Evolutionary conservation across 208 protist species (phyloP).

Genomic region (Leishmania tropica): DNA sequence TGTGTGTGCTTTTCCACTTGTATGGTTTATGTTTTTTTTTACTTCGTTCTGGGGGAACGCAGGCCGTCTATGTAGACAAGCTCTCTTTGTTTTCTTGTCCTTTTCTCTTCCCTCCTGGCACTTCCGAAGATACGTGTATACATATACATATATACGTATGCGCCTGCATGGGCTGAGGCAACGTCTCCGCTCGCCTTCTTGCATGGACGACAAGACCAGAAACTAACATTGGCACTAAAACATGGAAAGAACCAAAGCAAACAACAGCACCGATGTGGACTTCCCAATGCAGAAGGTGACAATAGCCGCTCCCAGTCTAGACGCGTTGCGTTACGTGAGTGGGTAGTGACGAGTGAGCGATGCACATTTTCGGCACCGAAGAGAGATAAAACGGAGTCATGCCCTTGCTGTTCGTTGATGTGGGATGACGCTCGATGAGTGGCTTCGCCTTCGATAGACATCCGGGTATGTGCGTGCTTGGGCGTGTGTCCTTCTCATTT

Average conservation of each 20-base stretch:
- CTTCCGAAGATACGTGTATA: background rate
- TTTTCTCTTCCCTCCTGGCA: background rate
- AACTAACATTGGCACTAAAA: background rate
- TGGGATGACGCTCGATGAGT: background rate
- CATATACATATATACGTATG: background rate
- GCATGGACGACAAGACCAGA: background rate
- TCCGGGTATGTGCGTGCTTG: background rate
- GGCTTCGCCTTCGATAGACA: background rate
- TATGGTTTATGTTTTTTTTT: background rate
- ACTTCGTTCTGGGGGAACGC: background rate
- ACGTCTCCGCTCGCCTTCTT: background rate
- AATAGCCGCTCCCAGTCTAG: background rate
- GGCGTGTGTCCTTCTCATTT: background rate
- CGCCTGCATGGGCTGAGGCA: background rate
- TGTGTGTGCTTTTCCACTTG: conserved; percentile 3
- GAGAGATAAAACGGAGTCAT: background rate
- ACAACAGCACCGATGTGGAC: background rate
- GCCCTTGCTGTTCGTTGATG: background rate
- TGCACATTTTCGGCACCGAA: background rate
- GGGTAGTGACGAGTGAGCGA: background rate
- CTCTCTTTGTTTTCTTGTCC: background rate
- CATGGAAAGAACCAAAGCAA: background rate
- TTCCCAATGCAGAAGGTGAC: background rate
- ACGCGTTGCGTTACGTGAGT: background rate
- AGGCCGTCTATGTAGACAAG: conserved; percentile 8